Conservation (phyloP, 2,329 filamentous ascomycete species). For the Xylaria sp. region DNA sequence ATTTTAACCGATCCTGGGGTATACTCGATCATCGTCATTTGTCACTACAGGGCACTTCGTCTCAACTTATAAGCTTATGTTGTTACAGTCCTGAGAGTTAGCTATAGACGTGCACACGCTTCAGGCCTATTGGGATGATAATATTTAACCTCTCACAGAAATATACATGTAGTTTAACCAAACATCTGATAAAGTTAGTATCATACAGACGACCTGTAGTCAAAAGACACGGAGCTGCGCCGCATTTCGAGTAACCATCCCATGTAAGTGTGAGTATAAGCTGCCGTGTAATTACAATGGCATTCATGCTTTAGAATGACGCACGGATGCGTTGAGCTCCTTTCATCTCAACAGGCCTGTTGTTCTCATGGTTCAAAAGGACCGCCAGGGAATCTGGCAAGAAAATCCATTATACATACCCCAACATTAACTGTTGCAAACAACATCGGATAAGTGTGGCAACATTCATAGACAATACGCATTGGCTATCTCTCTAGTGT, state of each 20-base stretch:
- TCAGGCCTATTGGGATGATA: neutral
- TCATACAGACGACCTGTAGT: neutral
- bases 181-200: neutral
- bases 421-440: neutral
- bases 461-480: neutral
- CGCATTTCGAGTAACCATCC: neutral
- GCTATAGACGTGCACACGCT: neutral
- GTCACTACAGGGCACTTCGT: slow-evolving; percentile 12
- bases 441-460: neutral
- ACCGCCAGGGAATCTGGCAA: neutral
- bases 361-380: neutral
- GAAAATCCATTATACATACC: neutral
- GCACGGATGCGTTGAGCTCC: neutral
- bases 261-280: neutral
- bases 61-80: no score
- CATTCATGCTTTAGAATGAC: neutral
- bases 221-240: neutral
- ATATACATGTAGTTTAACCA: neutral
- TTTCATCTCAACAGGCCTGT: neutral
- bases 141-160: neutral
- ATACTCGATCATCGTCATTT: slow-evolving; percentile 26
- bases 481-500: neutral
- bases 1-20: slow-evolving; percentile 24
- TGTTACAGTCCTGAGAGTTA: neutral
- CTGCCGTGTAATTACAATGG: neutral